Base-by-base conservation (phyloP, 208 protist genomes). In the Crithidia fasciculata region DNA sequence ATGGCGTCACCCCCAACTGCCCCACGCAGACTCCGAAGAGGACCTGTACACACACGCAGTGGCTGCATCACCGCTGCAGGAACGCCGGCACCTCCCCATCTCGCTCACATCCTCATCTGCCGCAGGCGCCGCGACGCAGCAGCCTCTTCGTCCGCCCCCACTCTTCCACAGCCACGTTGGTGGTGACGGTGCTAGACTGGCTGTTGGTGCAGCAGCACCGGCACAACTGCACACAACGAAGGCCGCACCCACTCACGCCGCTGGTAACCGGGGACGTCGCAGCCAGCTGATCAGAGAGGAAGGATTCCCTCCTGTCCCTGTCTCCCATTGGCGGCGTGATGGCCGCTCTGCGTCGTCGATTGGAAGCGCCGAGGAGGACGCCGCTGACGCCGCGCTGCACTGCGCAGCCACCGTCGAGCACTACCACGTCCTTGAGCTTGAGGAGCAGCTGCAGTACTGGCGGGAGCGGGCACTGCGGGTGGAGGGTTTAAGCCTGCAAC, bases 381-480 rank as follows among this genome's bases (percentile, higher is more conserved):
- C 36, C 18, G 45, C 4, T n/a, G 44, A 8, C 36, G 47, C 9
- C 6, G 40, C 67, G 19, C 19, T 54, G 5, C 59, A 53, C 69
- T 60, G n/a, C 43, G 47, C 61, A 2, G 68, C 52, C 0, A 36
- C 56, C 2, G 44, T 70, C 37, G 74, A 73, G 55, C 74, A 73
- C 60, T 74, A 80, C 49, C 74, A 74, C 63, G 37, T 80, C 15
- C 36, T 69, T 9, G 74, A 80, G 47, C 44, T 80, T 13, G 74
- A 80, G 50, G 74, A 80, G 19, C 67, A 74, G 68, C 68, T 80
- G 54, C 68, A 65, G 28, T 74, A 74, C 50, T 80, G 74, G 74
- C 68, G 74, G 61, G 45, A 74, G 59, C 74, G 62, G 12, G 74
- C 74, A 8, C 55, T 80, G 53, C 18, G 55, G 37, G 54, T 63